phyloP scores from a whole-genome alignment of 2,329 filamentous ascomycete species.

The Aspergillus ochraceoroseus region DNA sequence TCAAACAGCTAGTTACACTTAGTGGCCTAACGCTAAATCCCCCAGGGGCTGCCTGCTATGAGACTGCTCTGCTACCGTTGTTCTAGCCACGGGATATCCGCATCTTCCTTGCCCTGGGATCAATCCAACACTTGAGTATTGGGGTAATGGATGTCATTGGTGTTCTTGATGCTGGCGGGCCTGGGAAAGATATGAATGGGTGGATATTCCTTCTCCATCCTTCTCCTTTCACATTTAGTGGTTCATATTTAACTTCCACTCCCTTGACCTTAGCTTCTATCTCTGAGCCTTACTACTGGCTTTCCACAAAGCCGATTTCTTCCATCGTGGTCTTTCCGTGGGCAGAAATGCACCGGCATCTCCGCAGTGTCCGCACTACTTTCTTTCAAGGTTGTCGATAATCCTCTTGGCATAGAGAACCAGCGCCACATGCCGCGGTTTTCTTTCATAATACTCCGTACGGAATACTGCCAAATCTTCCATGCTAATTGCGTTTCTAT shows the following conservation, averaged over 20 bases:
- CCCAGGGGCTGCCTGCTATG: constrained; percentile 2
- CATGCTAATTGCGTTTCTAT: constrained; percentile 8
- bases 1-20: not conserved
- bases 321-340: constrained; percentile 7
- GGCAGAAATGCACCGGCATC: constrained; percentile 4
- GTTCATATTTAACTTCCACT: constrained; percentile 7
- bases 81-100: constrained; percentile 8
- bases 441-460: constrained; percentile 12
- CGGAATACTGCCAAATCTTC: constrained; percentile 5
- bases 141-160: constrained; percentile 8
- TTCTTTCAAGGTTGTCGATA: constrained; percentile 13
- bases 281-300: constrained; percentile 3
- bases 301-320: not conserved
- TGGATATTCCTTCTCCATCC: constrained; percentile 5
- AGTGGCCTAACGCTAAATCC: constrained; percentile 2
- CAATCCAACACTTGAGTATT: constrained; percentile 11
- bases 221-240: constrained; percentile 3
- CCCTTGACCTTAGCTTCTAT: constrained; percentile 11
- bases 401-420: constrained; percentile 12
- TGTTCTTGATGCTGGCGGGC: constrained; percentile 1
- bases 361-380: constrained; percentile 13
- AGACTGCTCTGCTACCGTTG: constrained; percentile 7
- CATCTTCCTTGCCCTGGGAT: constrained; percentile 1
- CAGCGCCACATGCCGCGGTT: constrained; percentile 10
- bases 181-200: constrained; percentile 3